Conservation (phyloP, 768 basidiomycete species). For the Boletus sp. region DNA sequence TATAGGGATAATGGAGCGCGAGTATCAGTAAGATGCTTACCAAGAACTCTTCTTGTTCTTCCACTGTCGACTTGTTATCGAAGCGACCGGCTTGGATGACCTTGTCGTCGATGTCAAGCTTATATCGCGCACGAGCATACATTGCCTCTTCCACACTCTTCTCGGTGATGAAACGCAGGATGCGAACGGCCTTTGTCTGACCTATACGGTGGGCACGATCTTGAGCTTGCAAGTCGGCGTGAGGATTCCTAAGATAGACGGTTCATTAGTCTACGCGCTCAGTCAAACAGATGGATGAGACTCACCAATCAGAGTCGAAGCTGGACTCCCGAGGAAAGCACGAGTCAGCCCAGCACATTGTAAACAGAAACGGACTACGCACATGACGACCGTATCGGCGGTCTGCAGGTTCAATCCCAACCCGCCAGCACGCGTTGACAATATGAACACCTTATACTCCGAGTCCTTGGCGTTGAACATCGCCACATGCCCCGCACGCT, state of each 20-base stretch:
- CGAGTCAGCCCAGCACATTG: constrained; percentile 5
- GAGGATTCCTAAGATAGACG: constrained; percentile 75
- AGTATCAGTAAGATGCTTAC: constrained; percentile 40
- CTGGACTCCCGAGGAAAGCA: constrained; percentile 34
- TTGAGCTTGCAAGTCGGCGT: constrained; percentile 98
- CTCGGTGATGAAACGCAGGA: constrained; percentile 95
- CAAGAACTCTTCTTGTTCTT: constrained; percentile 95
- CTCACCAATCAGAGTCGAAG: constrained; percentile 75
- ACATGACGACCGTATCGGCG: constrained; percentile 96
- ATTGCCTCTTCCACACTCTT: constrained; percentile 99
- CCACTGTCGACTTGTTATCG: constrained; percentile 97
- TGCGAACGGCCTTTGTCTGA: constrained; percentile 96
- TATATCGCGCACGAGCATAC: constrained; percentile 91
- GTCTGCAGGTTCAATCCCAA: constrained; percentile 94
- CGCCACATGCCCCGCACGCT: constrained; percentile 83
- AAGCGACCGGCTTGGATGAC: constrained; percentile 99
- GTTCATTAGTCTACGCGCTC: background rate
- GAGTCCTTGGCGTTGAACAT: constrained; percentile 88
- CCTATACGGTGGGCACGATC: constrained; percentile 99
- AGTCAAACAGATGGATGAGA: background rate
- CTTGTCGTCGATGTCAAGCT: constrained; percentile 98
- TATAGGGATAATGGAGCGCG: background rate
- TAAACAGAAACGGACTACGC: constrained; percentile 30
- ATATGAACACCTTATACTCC: constrained; percentile 86
- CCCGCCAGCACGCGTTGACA: constrained; percentile 93